phyloP scores from a whole-genome alignment of 352 stramenopile genomes.

The Phytopythium cucurbitacearum region DNA sequence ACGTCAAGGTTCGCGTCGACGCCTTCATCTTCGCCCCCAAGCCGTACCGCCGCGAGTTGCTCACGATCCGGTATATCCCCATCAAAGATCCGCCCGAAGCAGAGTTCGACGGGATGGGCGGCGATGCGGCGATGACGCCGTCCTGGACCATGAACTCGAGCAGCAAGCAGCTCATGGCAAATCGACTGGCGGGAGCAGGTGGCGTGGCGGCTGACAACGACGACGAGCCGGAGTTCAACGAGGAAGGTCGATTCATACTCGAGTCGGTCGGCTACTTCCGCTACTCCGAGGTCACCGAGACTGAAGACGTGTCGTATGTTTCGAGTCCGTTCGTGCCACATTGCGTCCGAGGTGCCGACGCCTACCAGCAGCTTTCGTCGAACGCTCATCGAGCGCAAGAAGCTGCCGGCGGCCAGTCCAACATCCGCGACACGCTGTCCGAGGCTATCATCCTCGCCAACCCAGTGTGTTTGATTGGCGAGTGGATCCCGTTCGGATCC shows the following conservation, averaged over 20 bases:
- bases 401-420: constrained; percentile 75
- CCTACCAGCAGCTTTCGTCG: constrained; percentile 70
- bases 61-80: constrained; percentile 59
- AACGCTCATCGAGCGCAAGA: constrained; percentile 91
- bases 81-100: constrained; percentile 35
- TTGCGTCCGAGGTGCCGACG: constrained; percentile 87
- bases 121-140: constrained; percentile 8
- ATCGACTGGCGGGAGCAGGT: not conserved
- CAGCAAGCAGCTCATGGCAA: constrained; percentile 25
- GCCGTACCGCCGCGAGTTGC: constrained; percentile 44
- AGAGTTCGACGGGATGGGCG: constrained; percentile 9
- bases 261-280: constrained; percentile 84
- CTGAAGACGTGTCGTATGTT: constrained; percentile 94
- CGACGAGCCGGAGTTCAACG: constrained; percentile 16
- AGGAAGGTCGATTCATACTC: constrained; percentile 50
- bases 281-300: constrained; percentile 93
- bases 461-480: constrained; percentile 92
- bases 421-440: constrained; percentile 90
- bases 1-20: constrained; percentile 42
- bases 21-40: constrained; percentile 56
- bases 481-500: constrained; percentile 96
- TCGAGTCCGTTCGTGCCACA: constrained; percentile 93
- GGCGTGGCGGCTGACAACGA: constrained; percentile 9
- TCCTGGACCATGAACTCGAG: constrained; percentile 35
- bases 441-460: constrained; percentile 94